Base-by-base conservation (phyloP, 23 red algal species). In the Gracilaria gracilis region DNA sequence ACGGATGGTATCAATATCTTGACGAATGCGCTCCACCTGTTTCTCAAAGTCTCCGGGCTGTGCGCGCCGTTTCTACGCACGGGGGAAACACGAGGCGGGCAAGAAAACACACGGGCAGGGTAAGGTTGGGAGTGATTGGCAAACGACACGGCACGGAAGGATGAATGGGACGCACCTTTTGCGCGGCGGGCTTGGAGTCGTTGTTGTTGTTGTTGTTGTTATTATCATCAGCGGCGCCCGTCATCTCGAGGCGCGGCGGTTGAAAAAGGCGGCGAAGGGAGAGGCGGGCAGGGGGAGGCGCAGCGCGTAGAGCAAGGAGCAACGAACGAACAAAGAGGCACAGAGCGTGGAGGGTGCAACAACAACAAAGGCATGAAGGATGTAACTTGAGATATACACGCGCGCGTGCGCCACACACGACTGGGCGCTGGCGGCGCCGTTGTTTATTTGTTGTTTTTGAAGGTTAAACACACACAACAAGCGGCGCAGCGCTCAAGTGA, bases 1-100 rank as follows among this genome's bases (percentile, higher is more conserved):
- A 32, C 89, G 89, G n/a, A 92, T 78, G 44, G 78, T 77, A 25
- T 61, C 54, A 21, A 92, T 83, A 79, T 92, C 89, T 6, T 27
- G 61, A 17, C 79, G 89, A 44, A 92, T 92, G 61, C 81, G 89
- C 14, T 92, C 89, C 2, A 92, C 89, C 65, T 92, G 89, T 6
- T 79, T 78, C 39, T 92, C 89, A 59, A 92, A 92, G 80, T 92
- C 89, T 29, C 89, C 89, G 12, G 89, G 79, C 74, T 92, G 89
- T 13, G 89, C 89, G 19, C 89, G 89, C 38, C 62, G 40, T 42
- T 92, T 92, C 51, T 55, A 19, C 44, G 17, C 5, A 46, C 11
- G 42, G 42, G 42, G 42, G 11, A 11, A 11, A 11, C 42, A 46
- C 4, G 42, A 46, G 42, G 42, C n/a, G 79, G 64, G 70, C 80